These are phyloP conservation scores for Akanthomyces dipterigenus DNA, from an alignment of 2,329 filamentous ascomycete genomes.

Conservation along the genomic window DNA sequence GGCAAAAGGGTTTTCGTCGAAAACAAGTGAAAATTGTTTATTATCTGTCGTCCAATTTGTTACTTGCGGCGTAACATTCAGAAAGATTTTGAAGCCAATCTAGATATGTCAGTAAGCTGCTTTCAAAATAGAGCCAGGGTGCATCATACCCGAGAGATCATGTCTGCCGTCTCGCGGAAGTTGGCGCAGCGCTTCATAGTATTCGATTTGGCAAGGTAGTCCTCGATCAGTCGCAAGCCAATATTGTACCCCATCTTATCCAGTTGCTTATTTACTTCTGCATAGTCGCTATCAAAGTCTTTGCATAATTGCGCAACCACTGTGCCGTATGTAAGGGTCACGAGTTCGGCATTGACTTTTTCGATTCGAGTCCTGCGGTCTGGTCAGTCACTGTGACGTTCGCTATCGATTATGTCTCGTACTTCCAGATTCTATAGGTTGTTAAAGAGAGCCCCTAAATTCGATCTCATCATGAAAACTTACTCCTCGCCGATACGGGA, in stretches of 20 bases:
- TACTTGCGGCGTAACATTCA: constrained; percentile 89
- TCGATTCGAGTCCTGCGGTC: constrained; percentile 76
- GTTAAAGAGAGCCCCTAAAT: constrained; percentile 22
- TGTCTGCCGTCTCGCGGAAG: constrained; percentile 93
- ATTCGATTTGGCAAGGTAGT: constrained; percentile 93
- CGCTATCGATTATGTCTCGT: constrained; percentile 26
- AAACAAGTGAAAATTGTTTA: constrained; percentile 92
- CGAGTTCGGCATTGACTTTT: constrained; percentile 96
- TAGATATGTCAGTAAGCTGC: constrained; percentile 28
- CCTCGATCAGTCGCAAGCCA: constrained; percentile 88
- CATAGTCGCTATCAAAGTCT: constrained; percentile 90
- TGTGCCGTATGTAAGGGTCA: constrained; percentile 95
- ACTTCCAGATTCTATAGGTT: constrained; percentile 80
- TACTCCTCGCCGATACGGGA: constrained; percentile 58
- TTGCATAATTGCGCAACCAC: constrained; percentile 95
- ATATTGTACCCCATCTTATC: constrained; percentile 99
- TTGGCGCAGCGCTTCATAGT: constrained; percentile 83
- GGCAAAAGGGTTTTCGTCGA: constrained; percentile 93
- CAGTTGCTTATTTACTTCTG: constrained; percentile 93
- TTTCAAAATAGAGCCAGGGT: background rate
- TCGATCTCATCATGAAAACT: constrained; percentile 22
- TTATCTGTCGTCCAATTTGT: constrained; percentile 95
- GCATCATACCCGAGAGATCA: constrained; percentile 72
- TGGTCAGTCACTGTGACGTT: constrained; percentile 17
- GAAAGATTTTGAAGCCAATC: constrained; percentile 98